Conservation (phyloP, 768 basidiomycete genomes). For the Sutorius australiensis region DNA sequence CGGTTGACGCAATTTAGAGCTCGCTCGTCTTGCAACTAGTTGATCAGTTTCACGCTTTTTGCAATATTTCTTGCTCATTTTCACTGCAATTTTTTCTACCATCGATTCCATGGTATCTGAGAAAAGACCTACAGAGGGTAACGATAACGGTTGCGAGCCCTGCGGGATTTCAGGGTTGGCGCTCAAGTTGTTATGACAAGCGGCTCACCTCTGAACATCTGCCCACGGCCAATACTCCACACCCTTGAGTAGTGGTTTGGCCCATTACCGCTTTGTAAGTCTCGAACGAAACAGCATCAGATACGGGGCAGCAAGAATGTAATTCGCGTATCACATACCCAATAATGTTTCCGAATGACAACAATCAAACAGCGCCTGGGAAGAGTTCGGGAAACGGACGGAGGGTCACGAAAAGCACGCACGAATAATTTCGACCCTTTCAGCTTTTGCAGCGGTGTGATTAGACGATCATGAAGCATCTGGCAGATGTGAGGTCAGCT, state of each 20-base stretch:
- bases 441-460: conserved; percentile 15
- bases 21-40: conserved; percentile 5
- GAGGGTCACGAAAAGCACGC: neutral
- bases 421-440: conserved; percentile 23
- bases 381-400: neutral
- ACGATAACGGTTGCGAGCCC: conserved; percentile 3
- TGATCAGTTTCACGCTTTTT: neutral
- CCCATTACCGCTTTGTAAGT: conserved; percentile 12
- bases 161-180: neutral
- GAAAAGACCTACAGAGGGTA: conserved; percentile 10
- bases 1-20: conserved; percentile 5
- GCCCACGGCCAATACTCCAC: conserved; percentile 15
- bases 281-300: conserved; percentile 3
- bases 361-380: conserved; percentile 28
- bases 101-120: neutral
- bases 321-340: conserved; percentile 10
- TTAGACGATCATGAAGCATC: conserved; percentile 19
- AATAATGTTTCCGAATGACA: conserved; percentile 29
- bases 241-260: conserved; percentile 16
- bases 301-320: neutral
- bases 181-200: neutral
- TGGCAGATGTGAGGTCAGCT: conserved; percentile 2
- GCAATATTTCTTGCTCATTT: conserved; percentile 1
- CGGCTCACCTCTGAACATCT: conserved; percentile 13
- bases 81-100: conserved; percentile 5